Evolutionary conservation across 73 alveolate species (phyloP).

Genomic region (Paramecium biaurelia): DNA sequence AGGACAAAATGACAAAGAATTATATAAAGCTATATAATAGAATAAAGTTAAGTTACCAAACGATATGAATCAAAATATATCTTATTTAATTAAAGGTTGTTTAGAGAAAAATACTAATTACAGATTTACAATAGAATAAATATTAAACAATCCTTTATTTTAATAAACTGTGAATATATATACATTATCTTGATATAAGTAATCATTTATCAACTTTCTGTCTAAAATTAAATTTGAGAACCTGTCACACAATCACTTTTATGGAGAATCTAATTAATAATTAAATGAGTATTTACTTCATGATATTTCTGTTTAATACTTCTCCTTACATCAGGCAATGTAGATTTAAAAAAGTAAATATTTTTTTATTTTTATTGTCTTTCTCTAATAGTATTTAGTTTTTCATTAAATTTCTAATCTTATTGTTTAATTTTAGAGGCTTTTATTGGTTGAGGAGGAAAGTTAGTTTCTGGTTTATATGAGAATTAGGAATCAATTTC

Average conservation of each 20-base stretch:
- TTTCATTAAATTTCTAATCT: background rate
- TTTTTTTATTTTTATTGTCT: background rate
- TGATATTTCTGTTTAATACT: background rate
- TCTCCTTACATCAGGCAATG: background rate
- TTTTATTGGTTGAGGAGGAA: background rate
- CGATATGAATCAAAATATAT: background rate
- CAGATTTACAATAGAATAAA: background rate
- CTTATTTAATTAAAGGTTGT: constrained; percentile 16
- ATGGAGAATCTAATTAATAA: background rate
- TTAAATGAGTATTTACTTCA: background rate
- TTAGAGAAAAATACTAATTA: background rate
- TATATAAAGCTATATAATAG: constrained; percentile 51
- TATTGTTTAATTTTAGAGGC: background rate
- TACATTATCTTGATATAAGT: constrained; percentile 2
- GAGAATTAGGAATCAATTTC: background rate
- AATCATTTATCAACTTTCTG: background rate
- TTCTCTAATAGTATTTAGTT: background rate
- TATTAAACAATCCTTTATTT: background rate
- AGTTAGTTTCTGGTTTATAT: background rate
- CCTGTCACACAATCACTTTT: background rate
- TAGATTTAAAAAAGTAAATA: background rate
- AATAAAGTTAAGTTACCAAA: background rate
- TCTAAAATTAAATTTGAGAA: background rate
- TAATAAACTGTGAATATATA: constrained; percentile 7
- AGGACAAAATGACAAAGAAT: constrained; percentile 78